Base-by-base conservation (phyloP, 1,139 yeast genomes). In the Candida anutae region DNA sequence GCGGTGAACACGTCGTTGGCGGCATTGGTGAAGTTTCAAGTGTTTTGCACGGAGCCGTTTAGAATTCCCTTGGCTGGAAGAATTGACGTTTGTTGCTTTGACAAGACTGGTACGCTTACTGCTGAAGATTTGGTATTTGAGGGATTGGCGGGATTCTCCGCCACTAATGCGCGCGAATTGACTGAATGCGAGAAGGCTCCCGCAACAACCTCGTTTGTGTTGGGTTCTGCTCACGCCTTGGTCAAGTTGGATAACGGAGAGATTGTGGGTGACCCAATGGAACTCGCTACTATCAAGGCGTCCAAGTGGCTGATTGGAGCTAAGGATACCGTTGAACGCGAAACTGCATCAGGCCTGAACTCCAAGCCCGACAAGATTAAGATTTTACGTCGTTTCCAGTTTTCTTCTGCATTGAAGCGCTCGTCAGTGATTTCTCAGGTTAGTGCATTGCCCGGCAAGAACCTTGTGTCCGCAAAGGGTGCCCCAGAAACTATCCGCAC, bases 211-310 rank as follows among this genome's bases (percentile, higher is more conserved):
- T 64, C 77, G 22, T 66, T 73, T 38, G 87, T 85, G 21, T 71
- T 90, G 42, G 98, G 96, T 34, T 79, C 97, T 32, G 96, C 95
- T 23, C 98, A 93, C 56, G 97, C 98, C 21, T 69, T 90, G 38
- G 98, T 93, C 18, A 75, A 77, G 46, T 69, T 90, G 35, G 96
- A 90, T 46, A 95, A 88, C 50, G 98, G 97, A 43, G 97, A 90
- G 39, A 76, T 88, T 42, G 98, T 90, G 35, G 98, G 98, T 58
- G 99, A 93, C 48, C 96, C 98, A 39, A 90, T 90, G 97, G 98
- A 93, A 60, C 85, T 88, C 58, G 95, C 94, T 22, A 90, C 98
- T 27, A 67, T 90, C 42, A 78, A 77, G 42, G 93, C 95, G 28
- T 76, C 94, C 34, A 75, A 77, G 25, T 93, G 97, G 96, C 64